Percentiles rank a stretch among this genome's conserved stretches.
phyloP scores from a whole-genome alignment of 192 early-diverging fungal genomes.

The Coemansia sp. region DNA sequence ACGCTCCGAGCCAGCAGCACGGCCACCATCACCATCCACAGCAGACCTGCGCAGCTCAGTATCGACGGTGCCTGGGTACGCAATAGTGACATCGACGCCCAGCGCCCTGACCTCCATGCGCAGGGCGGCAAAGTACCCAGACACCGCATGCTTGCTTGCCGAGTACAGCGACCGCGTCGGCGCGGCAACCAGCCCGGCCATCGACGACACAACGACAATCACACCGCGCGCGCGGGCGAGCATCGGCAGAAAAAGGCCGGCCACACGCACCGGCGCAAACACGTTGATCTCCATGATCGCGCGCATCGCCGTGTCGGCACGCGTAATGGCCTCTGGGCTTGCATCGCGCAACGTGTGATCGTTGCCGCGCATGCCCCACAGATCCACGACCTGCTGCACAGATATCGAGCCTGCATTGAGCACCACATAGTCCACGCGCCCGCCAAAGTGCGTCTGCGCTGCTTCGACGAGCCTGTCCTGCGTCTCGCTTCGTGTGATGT shows the following conservation, averaged over 20 bases:
- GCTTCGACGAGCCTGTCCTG: slow-evolving; percentile 38
- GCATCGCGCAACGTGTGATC: not conserved
- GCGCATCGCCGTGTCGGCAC: slow-evolving; percentile 34
- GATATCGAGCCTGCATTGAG: slow-evolving; percentile 77
- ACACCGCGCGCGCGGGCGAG: slow-evolving; percentile 45
- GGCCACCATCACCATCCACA: slow-evolving; percentile 46
- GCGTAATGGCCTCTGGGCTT: slow-evolving; percentile 14
- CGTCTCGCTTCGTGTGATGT: slow-evolving; percentile 59
- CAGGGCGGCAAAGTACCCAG: slow-evolving; percentile 78
- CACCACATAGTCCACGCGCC: slow-evolving; percentile 66
- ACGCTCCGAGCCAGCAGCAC: slow-evolving; percentile 35
- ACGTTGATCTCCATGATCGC: slow-evolving; percentile 61
- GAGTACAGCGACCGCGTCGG: slow-evolving; percentile 78
- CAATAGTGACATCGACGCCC: slow-evolving; percentile 64
- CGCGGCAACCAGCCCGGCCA: slow-evolving; percentile 69
- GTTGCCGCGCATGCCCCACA: slow-evolving; percentile 47
- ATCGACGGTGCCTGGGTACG: slow-evolving; percentile 73
- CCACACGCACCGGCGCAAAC: slow-evolving; percentile 54
- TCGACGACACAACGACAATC: slow-evolving; percentile 72
- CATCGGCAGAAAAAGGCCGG: slow-evolving; percentile 57
- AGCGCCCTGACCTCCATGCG: slow-evolving; percentile 67
- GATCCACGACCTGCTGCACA: slow-evolving; percentile 63
- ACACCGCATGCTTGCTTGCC: slow-evolving; percentile 76
- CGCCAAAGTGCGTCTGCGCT: slow-evolving; percentile 25
- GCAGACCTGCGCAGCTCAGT: slow-evolving; percentile 69